phyloP scores from a whole-genome alignment of 805 yeast species.

The Scheffersomyces spartinae region DNA sequence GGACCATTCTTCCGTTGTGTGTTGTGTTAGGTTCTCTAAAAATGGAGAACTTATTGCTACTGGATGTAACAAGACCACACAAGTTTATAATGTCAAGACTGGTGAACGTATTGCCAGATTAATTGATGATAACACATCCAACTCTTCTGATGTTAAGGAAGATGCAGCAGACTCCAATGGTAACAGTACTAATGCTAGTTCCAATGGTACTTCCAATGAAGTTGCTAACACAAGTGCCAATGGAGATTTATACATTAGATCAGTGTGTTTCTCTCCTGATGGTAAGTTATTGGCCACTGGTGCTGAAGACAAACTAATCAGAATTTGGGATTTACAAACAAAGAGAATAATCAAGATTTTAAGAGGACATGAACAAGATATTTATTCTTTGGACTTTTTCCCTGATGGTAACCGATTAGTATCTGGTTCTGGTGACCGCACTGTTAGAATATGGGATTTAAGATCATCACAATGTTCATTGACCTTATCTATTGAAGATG shows the following conservation, averaged over 20 bases:
- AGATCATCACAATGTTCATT: slow-evolving; percentile 80
- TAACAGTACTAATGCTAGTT: slow-evolving; percentile 13
- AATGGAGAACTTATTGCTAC: slow-evolving; percentile 93
- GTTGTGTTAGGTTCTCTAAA: slow-evolving; percentile 87
- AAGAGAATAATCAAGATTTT: slow-evolving; percentile 76
- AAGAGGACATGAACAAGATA: slow-evolving; percentile 95
- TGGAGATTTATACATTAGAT: slow-evolving; percentile 85
- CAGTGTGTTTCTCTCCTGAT: slow-evolving; percentile 95
- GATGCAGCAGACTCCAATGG: slow-evolving; percentile 18
- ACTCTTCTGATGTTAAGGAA: slow-evolving; percentile 30
- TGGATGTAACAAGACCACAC: slow-evolving; percentile 93
- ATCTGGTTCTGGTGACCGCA: slow-evolving; percentile 93
- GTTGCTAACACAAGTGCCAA: slow-evolving; percentile 45
- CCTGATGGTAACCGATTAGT: slow-evolving; percentile 90
- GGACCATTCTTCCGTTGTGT: slow-evolving; percentile 89
- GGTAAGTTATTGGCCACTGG: slow-evolving; percentile 87
- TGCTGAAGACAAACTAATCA: slow-evolving; percentile 79
- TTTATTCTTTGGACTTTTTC: slow-evolving; percentile 89
- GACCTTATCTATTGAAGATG: slow-evolving; percentile 88
- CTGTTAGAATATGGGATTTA: slow-evolving; percentile 94
- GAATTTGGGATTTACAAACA: slow-evolving; percentile 91
- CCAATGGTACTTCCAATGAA: slow-evolving; percentile 14
- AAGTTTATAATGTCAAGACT: slow-evolving; percentile 83
- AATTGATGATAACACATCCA: slow-evolving; percentile 55
- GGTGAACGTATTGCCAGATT: slow-evolving; percentile 83